Conservation (phyloP, 805 yeast genomes). For the Candida verbasci region DNA sequence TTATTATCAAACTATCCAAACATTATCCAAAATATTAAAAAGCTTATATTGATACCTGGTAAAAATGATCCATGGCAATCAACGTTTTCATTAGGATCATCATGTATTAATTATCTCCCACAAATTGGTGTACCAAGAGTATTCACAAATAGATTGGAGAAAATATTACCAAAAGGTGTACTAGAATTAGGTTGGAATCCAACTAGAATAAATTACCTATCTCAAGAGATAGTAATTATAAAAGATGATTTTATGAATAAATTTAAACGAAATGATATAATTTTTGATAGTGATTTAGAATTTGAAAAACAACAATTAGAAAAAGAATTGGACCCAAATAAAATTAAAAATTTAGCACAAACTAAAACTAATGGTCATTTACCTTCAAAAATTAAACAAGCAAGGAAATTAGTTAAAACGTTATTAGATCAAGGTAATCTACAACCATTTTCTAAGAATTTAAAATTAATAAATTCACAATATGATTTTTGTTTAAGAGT, state of each 20-base stretch:
- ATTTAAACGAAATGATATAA: constrained; percentile 64
- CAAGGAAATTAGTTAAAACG: constrained; percentile 72
- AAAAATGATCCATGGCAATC: constrained; percentile 92
- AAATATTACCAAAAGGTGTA: constrained; percentile 34
- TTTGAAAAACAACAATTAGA: constrained; percentile 14
- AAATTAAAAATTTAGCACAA: constrained; percentile 9
- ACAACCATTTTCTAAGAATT: constrained; percentile 66
- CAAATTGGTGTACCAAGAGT: constrained; percentile 64
- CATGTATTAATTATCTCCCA: constrained; percentile 45
- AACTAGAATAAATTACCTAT: constrained; percentile 64
- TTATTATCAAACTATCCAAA: constrained; percentile 56
- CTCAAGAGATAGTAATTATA: constrained; percentile 75
- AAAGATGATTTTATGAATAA: constrained; percentile 72
- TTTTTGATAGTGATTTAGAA: constrained; percentile 41
- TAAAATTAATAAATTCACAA: constrained; percentile 65
- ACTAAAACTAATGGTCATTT: constrained; percentile 17
- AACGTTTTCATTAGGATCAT: constrained; percentile 54
- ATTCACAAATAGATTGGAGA: constrained; percentile 63
- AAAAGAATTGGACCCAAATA: constrained; percentile 13
- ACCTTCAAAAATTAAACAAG: constrained; percentile 49
- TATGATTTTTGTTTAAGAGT: constrained; percentile 65
- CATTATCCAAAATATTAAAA: constrained; percentile 48
- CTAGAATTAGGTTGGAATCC: constrained; percentile 64
- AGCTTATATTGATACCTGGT: constrained; percentile 82
- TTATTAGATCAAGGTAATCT: constrained; percentile 82